Percentiles rank a stretch among this genome's conserved stretches.
Evolutionary conservation across 768 basidiomycete species (phyloP).

Genomic region (Russula ochroleuca): DNA sequence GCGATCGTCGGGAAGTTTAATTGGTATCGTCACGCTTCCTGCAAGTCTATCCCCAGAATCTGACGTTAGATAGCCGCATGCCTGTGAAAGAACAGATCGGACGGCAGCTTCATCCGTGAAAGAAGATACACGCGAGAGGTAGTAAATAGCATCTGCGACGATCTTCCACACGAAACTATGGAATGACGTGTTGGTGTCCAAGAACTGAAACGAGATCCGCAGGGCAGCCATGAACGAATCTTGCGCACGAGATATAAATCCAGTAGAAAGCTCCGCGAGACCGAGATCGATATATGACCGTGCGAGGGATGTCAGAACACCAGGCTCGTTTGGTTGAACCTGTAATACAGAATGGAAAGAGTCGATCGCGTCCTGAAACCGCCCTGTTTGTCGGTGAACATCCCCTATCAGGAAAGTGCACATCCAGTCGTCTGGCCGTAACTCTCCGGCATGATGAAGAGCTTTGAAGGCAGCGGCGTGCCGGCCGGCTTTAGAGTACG

Average conservation of each 20-base stretch:
- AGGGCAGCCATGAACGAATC: constrained; percentile 64
- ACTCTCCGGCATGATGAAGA: constrained; percentile 64
- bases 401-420: constrained; percentile 80
- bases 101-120: constrained; percentile 46
- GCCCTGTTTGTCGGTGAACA: constrained; percentile 72
- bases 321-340: constrained; percentile 60
- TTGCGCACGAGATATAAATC: constrained; percentile 72
- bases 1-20: constrained; percentile 25
- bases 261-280: constrained; percentile 55
- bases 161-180: constrained; percentile 79
- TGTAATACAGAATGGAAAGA: constrained; percentile 56
- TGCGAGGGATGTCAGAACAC: constrained; percentile 65
- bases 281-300: constrained; percentile 72
- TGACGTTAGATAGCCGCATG: constrained; percentile 40
- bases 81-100: constrained; percentile 34
- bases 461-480: constrained; percentile 89
- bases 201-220: constrained; percentile 43
- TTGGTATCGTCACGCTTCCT: constrained; percentile 38
- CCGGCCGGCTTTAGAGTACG: constrained; percentile 83
- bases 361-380: constrained; percentile 68
- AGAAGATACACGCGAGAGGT: constrained; percentile 51
- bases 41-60: constrained; percentile 43
- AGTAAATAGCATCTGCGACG: constrained; percentile 69
- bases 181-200: constrained; percentile 56
- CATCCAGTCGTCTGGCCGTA: constrained; percentile 78